A percentile compares a stretch with the other conserved stretches of the same genome.
Conservation (phyloP, 129 eudicot genomes). For the Gnaphalium uliginosum region DNA sequence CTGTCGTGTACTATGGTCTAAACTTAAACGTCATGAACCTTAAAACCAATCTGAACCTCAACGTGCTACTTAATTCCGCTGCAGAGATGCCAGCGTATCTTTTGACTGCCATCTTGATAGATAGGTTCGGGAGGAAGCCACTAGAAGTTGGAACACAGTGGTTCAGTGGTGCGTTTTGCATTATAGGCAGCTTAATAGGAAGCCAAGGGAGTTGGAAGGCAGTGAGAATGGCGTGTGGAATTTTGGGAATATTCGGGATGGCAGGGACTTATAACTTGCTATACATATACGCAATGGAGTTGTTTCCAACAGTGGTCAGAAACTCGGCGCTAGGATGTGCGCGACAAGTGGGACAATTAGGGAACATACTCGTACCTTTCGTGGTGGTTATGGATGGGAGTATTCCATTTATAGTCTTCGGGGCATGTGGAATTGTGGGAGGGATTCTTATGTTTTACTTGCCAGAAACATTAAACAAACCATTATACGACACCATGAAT, state of each 20-base stretch:
- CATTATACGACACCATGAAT: slow-evolving; percentile 73
- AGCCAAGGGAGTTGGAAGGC: slow-evolving; percentile 51
- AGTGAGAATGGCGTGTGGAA: slow-evolving; percentile 60
- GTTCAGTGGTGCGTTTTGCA: slow-evolving; percentile 80
- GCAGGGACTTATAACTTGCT: slow-evolving; percentile 80
- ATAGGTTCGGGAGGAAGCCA: slow-evolving; percentile 74
- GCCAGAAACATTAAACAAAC: slow-evolving; percentile 75
- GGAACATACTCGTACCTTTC: slow-evolving; percentile 71
- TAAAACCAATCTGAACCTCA: slow-evolving; percentile 69
- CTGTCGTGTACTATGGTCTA: slow-evolving; percentile 75
- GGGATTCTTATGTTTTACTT: slow-evolving; percentile 59
- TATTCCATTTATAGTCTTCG: slow-evolving; percentile 61
- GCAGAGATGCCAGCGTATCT: slow-evolving; percentile 83
- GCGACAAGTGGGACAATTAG: slow-evolving; percentile 67
- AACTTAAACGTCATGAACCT: slow-evolving; percentile 79
- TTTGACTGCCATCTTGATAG: slow-evolving; percentile 68
- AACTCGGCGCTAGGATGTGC: slow-evolving; percentile 77
- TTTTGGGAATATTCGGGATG: slow-evolving; percentile 87
- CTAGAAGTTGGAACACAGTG: slow-evolving; percentile 71
- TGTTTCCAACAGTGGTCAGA: slow-evolving; percentile 90
- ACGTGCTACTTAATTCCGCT: slow-evolving; percentile 60
- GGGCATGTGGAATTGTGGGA: slow-evolving; percentile 71
- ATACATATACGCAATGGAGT: slow-evolving; percentile 72
- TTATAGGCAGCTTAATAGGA: slow-evolving; percentile 46
- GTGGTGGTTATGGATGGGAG: slow-evolving; percentile 69